Evolutionary conservation across 441 rosid genomes (phyloP), one percentile per base, ranked within the genome.

Genomic region (Bocquillonia castaneifolia): DNA sequence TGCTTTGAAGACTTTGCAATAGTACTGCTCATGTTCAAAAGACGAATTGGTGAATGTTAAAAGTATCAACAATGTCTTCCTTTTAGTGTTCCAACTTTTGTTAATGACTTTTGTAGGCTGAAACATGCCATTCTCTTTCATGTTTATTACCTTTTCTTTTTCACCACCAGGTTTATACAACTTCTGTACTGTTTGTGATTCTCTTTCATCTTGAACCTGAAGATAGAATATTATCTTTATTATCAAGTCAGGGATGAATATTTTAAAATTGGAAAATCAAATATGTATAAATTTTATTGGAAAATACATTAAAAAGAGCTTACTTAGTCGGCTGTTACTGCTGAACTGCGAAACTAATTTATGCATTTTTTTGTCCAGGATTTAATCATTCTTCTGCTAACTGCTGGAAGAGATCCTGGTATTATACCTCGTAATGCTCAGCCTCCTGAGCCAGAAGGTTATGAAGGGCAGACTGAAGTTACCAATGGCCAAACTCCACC

Each of bases 371-470:
- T 74, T 72, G 69, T 68, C 28, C 89, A 94, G 99, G 98, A 81
- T 80, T 77, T 94, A 50, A 52, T 85, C 69, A 76, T 90, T 72
- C 99, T 94, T 67, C 79, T 94, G 54, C 79, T 92, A 72, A 85
- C 99, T 31, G 90, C 99, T 12, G 99, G 87, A 80, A 88, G 98
- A 81, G 99, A 94, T 81, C 99, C 99, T 28, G 99, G 99, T 50
- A 88, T 94, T 61, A 69, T 88, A 74, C 92, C 97, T 10, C 92
- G 97, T 31, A 90, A 84, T 73, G 66, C 86, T 40, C 87, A 87
- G 37, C 99, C 98, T 68, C 98, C 97, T 0, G 99, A 94, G 53
- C 91, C 81, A 51, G 94, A 88, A 71, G 78, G 76, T 70, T 79
- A 73, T 81, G 94, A 83, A 73, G 85, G 83, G 31, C 78, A 53